These are phyloP conservation scores for Aureobasidium namibiae DNA, from an alignment of 2,329 filamentous ascomycete genomes.

Conservation along the genomic window DNA sequence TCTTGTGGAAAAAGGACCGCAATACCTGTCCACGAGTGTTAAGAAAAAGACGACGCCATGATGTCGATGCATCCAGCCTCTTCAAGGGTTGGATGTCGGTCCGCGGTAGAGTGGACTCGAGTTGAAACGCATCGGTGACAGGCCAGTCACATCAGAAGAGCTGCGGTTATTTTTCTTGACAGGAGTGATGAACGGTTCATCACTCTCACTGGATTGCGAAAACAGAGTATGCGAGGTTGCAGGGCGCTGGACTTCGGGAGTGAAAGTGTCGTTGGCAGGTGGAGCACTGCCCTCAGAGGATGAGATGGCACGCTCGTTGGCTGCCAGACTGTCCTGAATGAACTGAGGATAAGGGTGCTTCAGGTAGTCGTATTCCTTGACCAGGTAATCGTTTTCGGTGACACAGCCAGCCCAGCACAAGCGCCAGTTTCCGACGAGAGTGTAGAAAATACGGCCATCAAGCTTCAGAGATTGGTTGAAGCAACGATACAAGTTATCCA, in stretches of 20 bases:
- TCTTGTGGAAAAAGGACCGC: neutral
- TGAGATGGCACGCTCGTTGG: constrained; percentile 47
- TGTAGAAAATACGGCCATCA: constrained; percentile 90
- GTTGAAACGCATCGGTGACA: constrained; percentile 11
- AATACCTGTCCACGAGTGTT: neutral
- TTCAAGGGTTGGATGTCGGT: constrained; percentile 1
- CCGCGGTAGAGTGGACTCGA: neutral
- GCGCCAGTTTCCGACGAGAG: constrained; percentile 89
- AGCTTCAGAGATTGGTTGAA: constrained; percentile 97
- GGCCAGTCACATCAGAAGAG: constrained; percentile 9
- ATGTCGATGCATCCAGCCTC: neutral
- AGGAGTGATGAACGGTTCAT: constrained; percentile 10
- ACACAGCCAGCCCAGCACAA: constrained; percentile 96
- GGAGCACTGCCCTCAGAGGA: constrained; percentile 58
- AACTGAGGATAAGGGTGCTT: constrained; percentile 25
- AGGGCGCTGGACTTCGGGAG: constrained; percentile 13
- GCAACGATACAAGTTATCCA: constrained; percentile 89
- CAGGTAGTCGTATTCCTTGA: constrained; percentile 50
- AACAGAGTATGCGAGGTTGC: constrained; percentile 13
- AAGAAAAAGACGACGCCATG: neutral
- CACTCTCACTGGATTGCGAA: constrained; percentile 13
- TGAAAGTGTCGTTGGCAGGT: constrained; percentile 26
- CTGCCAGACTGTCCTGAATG: constrained; percentile 7
- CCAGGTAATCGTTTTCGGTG: constrained; percentile 73
- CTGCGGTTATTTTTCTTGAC: constrained; percentile 9